Base-by-base conservation (phyloP, 495 filamentous ascomycete species). In the Aspergillus taichungensis region DNA sequence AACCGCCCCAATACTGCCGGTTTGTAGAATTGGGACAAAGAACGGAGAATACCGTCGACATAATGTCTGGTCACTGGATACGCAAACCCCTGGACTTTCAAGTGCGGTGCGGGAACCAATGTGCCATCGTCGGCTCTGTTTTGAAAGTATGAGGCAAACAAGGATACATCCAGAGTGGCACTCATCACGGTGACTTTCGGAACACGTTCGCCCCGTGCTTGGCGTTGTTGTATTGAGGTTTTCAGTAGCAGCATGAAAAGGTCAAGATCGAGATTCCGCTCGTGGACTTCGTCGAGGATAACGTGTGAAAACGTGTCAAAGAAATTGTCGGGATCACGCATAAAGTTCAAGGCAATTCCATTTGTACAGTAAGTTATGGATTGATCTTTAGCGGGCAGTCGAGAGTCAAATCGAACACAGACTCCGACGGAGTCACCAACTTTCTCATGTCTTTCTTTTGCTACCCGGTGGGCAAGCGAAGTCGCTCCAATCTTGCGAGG, bases 241-340 rank as follows among this genome's bases (percentile, higher is more conserved):
- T 75, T 81, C 27, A 81, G 48, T 13, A 77, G 51, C 34, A 78
- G 67, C 53, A 82, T 65, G 12, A 78, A 58, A 44, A 79, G 71
- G 48, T 82, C 78, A 30, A 77, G 74, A 6, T 60, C 46, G 14
- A 77, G 66, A 50, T 76, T 71, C 42, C 78, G 68, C 49, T 80
- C 77, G 54, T 82, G 78, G 30, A 80, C 76, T 59, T 82, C 78
- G 43, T 82, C 78, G 42, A 82, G 71, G 29, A 82, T 62, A 12
- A 82, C 57, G 46, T 81, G 75, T 6, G 76, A 73, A 31, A 69
- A 52, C 8, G 53, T 54, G 34, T 71, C 62, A 37, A 80, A 48
- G 6, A 66, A 49, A 10, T 61, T 49, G 18, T 61, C 53, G 24
- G 52, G 49, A 40, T 62, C 53, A 45, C 76, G 71, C 8, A 80